Base-by-base conservation (phyloP, 2,329 filamentous ascomycete species). In the Fusarium proliferatum region DNA sequence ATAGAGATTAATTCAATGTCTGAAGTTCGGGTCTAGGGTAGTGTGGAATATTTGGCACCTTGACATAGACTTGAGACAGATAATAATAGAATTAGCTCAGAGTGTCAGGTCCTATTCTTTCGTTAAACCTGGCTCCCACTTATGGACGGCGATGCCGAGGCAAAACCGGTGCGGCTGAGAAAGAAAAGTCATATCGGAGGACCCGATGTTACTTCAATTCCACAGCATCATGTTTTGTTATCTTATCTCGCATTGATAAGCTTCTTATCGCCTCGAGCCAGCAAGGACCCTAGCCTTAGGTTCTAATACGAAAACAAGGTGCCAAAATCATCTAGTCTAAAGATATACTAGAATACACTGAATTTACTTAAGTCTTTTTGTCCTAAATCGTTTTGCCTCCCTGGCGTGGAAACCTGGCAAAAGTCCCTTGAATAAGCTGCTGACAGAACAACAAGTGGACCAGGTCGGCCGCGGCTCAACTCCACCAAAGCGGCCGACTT, bases 241-340 rank as follows among this genome's bases (percentile, higher is more conserved):
- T 52, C 30, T 36, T 26, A 19, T 36, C 16, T 26, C 16, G 30
- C 26, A 5, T 19, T 26, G n/a, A 52, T 52, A 36, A 36, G 8
- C 6, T 36, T 15, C 2, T 19, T 26, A 26, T 19, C n/a, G 9
- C 16, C 2, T 9, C 3, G 5, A 17, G 10, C 48, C 5, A 12
- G 2, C 45, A 28, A 28, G 9, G 26, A 28, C 3, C 6, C 6
- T 11, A 3, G 6, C 19, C 9, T 8, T 3, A 4, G 6, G 13
- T 15, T n/a, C 2, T 16, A 2, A 48, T 16, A 30, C 6, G 0
- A n/a, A 16, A n/a, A 48, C 3, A 15, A 6, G 13, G 0, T 30
- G 9, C 4, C 2, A n/a, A 6, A 48, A 16, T 30, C 1, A 16
- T 8, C 9, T 5, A 0, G 3, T 2, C 0, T 16, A 11, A n/a